These are phyloP conservation scores for Zea mays DNA, from an alignment of 176 grass and related monocot species.

Conservation along the genomic window DNA sequence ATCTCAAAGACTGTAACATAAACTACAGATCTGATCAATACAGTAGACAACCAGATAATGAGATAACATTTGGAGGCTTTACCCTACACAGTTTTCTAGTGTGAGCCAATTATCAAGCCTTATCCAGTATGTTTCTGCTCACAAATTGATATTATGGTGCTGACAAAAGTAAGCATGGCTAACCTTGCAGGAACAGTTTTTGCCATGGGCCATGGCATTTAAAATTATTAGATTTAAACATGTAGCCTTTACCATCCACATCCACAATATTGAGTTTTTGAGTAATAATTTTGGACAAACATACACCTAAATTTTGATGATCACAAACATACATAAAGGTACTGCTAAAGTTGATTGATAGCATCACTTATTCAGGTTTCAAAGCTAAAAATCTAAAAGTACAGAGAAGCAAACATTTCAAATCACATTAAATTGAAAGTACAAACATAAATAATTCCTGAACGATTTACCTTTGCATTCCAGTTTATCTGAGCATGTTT, in stretches of 20 bases:
- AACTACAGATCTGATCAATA: neutral
- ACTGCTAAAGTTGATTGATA: slow-evolving; percentile 4
- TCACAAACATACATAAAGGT: slow-evolving; percentile 2
- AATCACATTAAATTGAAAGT: slow-evolving; percentile 23
- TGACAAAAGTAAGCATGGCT: slow-evolving; percentile 1
- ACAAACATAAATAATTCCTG: neutral
- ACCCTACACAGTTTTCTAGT: slow-evolving; percentile 9
- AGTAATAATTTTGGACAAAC: neutral
- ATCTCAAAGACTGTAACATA: neutral
- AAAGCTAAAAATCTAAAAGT: neutral
- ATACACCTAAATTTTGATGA: neutral
- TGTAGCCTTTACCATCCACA: neutral
- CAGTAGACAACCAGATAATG: neutral
- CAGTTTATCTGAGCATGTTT: slow-evolving; percentile 82
- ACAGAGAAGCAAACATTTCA: slow-evolving; percentile 7
- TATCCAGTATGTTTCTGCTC: neutral
- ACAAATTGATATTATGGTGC: neutral
- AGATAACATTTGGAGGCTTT: neutral
- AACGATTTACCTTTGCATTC: slow-evolving; percentile 61
- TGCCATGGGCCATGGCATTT: neutral
- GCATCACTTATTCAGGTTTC: slow-evolving; percentile 12
- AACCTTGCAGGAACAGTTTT: slow-evolving; percentile 19
- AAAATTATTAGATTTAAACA: slow-evolving; percentile 18
- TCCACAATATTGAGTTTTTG: neutral
- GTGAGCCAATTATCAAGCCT: neutral